phyloP scores from a whole-genome alignment of 176 grass and related monocot genomes.

The Carex cristatella region DNA sequence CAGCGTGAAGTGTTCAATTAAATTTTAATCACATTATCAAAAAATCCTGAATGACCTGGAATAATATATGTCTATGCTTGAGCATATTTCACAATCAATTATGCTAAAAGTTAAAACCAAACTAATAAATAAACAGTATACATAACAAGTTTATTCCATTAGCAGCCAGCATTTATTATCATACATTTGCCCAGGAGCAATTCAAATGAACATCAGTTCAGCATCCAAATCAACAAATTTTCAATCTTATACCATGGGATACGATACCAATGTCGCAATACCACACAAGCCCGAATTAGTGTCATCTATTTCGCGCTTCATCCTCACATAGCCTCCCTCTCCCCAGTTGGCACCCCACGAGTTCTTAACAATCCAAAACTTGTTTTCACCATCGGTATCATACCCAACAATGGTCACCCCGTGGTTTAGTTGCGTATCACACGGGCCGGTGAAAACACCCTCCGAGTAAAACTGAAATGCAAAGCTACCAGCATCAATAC shows the following conservation, averaged over 20 bases:
- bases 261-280: slow-evolving; percentile 30
- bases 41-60: neutral
- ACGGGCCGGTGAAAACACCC: slow-evolving; percentile 34
- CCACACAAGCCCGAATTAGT: slow-evolving; percentile 22
- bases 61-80: no score
- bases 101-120: neutral
- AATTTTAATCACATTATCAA: neutral
- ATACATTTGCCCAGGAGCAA: neutral
- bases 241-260: slow-evolving; percentile 19
- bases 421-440: slow-evolving; percentile 26
- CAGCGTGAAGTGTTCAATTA: neutral
- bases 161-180: neutral
- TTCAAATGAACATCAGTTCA: neutral
- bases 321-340: slow-evolving; percentile 34
- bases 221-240: neutral
- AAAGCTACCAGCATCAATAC: slow-evolving; percentile 31
- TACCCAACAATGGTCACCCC: slow-evolving; percentile 34
- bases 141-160: neutral
- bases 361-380: slow-evolving; percentile 43
- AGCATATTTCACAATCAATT: no score
- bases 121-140: neutral
- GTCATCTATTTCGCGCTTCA: slow-evolving; percentile 12
- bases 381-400: neutral
- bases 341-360: slow-evolving; percentile 38
- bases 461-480: slow-evolving; percentile 30